Conservation (phyloP, 257 asterid genomes). For the Scutellaria baicalensis region DNA sequence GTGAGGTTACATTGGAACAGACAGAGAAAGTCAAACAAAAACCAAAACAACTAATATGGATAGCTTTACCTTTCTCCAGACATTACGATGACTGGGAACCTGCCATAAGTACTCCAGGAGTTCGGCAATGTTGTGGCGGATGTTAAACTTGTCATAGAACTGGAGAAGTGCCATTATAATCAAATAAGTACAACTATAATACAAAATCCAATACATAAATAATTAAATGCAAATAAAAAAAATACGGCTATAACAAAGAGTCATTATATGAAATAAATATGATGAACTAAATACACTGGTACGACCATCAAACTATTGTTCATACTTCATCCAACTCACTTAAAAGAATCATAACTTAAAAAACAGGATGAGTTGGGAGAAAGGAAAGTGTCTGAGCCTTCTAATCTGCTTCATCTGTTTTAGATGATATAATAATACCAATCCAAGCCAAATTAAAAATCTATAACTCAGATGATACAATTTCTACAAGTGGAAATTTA, state of each 20-base stretch:
- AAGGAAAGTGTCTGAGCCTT: neutral
- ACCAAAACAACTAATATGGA: neutral
- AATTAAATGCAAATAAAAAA: neutral
- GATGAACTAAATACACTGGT: neutral
- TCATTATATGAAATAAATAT: neutral
- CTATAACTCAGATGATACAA: neutral
- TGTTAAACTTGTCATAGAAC: constrained; percentile 99
- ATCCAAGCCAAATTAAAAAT: neutral
- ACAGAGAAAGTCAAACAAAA: neutral
- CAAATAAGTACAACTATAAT: constrained; percentile 14
- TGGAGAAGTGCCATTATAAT: constrained; percentile 26
- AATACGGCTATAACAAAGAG: neutral
- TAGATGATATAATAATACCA: neutral
- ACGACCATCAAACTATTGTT: neutral
- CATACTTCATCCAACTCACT: neutral
- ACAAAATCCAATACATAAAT: neutral
- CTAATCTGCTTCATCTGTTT: neutral
- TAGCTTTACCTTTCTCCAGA: constrained; percentile 81
- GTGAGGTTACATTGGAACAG: neutral
- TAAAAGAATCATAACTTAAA: neutral
- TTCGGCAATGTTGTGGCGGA: constrained; percentile 98
- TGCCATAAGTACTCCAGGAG: constrained; percentile 97
- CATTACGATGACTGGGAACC: constrained; percentile 96
- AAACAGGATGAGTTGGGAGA: neutral
- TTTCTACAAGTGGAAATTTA: neutral